Conservation (phyloP, 176 grass and related monocot species). For the Tuctoria greenei region DNA sequence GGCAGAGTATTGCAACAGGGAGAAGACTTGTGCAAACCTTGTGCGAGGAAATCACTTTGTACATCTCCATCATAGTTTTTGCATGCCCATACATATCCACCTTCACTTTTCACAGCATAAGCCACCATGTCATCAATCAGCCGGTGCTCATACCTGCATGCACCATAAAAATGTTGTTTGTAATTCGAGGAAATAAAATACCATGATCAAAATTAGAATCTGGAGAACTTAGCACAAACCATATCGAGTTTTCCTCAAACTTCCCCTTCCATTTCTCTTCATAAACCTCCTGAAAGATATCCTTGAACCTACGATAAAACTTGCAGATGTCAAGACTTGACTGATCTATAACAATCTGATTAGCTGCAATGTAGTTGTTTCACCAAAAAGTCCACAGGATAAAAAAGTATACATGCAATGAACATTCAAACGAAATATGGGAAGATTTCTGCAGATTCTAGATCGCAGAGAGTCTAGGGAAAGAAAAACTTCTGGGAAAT, state of each 20-base stretch:
- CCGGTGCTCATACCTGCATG: conserved; percentile 89
- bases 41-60: conserved; percentile 94
- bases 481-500: background rate
- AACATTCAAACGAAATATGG: background rate
- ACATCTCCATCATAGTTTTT: conserved; percentile 99
- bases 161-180: conserved; percentile 21
- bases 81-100: conserved; percentile 95
- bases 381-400: background rate
- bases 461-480: background rate
- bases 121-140: conserved; percentile 99
- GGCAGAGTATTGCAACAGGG: conserved; percentile 1
- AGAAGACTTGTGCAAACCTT: conserved; percentile 56
- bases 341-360: background rate
- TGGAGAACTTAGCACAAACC: conserved; percentile 50
- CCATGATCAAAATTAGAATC: conserved; percentile 24
- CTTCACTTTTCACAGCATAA: conserved; percentile 96
- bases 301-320: conserved; percentile 73
- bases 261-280: conserved; percentile 83
- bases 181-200: background rate
- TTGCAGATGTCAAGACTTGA: conserved; percentile 32
- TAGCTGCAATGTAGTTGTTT: conserved; percentile 14
- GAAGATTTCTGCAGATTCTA: background rate
- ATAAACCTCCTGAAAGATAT: conserved; percentile 97
- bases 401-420: conserved; percentile 1
- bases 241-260: conserved; percentile 80